Base-by-base conservation (phyloP, 768 basidiomycete species). In the Leccinum broughii region DNA sequence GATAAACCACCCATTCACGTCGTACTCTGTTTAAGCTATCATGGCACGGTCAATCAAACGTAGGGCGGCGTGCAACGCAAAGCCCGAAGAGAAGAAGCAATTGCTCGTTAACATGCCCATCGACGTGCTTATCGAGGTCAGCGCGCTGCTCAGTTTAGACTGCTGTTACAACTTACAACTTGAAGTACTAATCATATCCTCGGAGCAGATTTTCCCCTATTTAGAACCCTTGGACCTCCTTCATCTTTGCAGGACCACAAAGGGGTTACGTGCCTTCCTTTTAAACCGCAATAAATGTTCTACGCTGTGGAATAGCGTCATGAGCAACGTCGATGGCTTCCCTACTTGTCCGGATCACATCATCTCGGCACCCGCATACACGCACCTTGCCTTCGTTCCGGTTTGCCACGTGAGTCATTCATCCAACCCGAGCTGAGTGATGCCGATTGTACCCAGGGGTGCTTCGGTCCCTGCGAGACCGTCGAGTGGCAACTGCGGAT, bases 231-330 rank as follows among this genome's bases (percentile, higher is more conserved):
- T 70, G 5, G 73, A 77, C 54, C 58, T 77, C 8, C 68, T 30
- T 77, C 60, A 72, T 28, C 68, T 78, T 4, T 48, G 71, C n/a
- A 67, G 75, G 35, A 68, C 67, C 20, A 70, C 66, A 9, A 76
- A 76, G 34, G 66, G 58, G 7, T 66, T 76, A 14, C 68, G 75
- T 17, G 35, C 30, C 30, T 30, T 30, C 30, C 30, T 30, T 1
- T 62, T 73, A 26, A 63, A 63, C 32, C 70, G 62, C 39, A 37
- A 56, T 6, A 59, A 50, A 26, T 61, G 66, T 2, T 56, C 54
- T 17, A 51, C 58, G 0, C 48, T 74, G 48, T 78, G 77, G 76
- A 66, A 67, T 34, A 54, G 48, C 13, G 66, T 62, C 10, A 66
- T 73, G 20, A 26, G 26, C 11, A 70, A 71, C 44, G 58, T 66